phyloP scores from a whole-genome alignment of 1,139 yeast genomes.

The Geotrichum europaeum region DNA sequence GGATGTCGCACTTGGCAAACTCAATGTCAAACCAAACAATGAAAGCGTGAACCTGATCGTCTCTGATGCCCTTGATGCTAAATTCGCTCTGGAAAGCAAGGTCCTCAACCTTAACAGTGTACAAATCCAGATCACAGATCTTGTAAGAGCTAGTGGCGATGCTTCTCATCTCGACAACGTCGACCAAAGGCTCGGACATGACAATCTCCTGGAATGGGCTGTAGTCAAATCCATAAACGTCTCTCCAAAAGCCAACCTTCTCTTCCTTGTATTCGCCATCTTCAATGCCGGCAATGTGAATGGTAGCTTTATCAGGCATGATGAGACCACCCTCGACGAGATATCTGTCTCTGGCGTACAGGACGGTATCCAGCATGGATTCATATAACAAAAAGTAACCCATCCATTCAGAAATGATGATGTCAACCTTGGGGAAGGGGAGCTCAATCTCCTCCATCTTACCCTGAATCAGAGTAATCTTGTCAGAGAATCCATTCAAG shows the following conservation, averaged over 20 bases:
- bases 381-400: conserved; percentile 94
- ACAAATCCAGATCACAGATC: conserved; percentile 78
- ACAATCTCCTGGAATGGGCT: conserved; percentile 66
- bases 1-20: conserved; percentile 50
- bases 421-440: conserved; percentile 77
- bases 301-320: conserved; percentile 90
- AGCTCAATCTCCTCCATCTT: conserved; percentile 88
- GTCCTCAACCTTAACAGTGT: conserved; percentile 79
- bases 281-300: conserved; percentile 89
- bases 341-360: conserved; percentile 89
- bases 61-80: conserved; percentile 64
- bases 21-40: conserved; percentile 94
- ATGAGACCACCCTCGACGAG: conserved; percentile 82
- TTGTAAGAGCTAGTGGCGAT: conserved; percentile 66
- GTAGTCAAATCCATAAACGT: conserved; percentile 94
- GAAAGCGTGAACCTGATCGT: conserved; percentile 80
- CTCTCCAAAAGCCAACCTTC: conserved; percentile 92
- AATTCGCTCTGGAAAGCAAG: conserved; percentile 68
- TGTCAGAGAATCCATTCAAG: conserved; percentile 78
- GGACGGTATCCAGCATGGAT: conserved; percentile 95
- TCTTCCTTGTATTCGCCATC: conserved; percentile 92
- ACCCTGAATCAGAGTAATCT: conserved; percentile 84
- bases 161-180: conserved; percentile 77
- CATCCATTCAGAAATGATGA: conserved; percentile 98
- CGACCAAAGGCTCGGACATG: conserved; percentile 91